These are phyloP conservation scores for Cudoniella acicularis DNA, from an alignment of 495 filamentous ascomycete genomes.

Conservation along the genomic window DNA sequence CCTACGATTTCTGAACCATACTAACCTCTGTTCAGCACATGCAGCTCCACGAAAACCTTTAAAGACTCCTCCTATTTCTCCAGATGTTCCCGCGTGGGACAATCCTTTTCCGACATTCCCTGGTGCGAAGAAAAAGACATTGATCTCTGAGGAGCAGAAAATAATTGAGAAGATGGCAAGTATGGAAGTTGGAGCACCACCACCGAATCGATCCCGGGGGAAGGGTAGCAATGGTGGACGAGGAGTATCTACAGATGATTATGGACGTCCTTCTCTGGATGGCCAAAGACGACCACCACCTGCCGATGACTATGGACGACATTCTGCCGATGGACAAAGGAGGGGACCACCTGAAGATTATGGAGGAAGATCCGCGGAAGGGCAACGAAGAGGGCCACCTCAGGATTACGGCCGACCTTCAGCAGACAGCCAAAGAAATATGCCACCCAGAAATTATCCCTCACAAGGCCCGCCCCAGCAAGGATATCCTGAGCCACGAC, in stretches of 20 bases:
- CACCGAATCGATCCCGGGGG: slow-evolving; percentile 9
- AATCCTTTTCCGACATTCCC: slow-evolving; percentile 68
- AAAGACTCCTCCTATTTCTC: slow-evolving; percentile 35
- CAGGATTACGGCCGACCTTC: slow-evolving; percentile 20
- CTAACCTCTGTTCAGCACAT: slow-evolving; percentile 14
- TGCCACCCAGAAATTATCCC: slow-evolving; percentile 16
- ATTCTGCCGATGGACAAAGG: slow-evolving; percentile 1
- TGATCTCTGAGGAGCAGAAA: slow-evolving; percentile 39
- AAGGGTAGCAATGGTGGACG: slow-evolving; percentile 6
- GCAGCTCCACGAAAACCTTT: slow-evolving; percentile 23
- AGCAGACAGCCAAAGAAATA: slow-evolving; percentile 18
- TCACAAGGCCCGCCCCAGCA: slow-evolving; percentile 19
- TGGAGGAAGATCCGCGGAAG: slow-evolving; percentile 2
- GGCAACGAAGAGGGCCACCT: slow-evolving; percentile 11
- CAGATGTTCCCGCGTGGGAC: slow-evolving; percentile 54
- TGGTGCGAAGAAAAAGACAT: slow-evolving; percentile 43
- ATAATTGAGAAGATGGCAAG: slow-evolving; percentile 53
- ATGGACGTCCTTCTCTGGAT: slow-evolving; percentile 10
- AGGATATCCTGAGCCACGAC: slow-evolving; percentile 24
- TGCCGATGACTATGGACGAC: background rate
- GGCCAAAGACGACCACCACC: background rate
- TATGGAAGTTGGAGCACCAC: slow-evolving; percentile 51
- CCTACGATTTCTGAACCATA: background rate
- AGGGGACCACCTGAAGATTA: background rate
- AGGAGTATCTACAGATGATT: slow-evolving; percentile 10